A percentile compares a stretch with the other conserved stretches of the same genome.
Evolutionary conservation across 176 grass and related monocot genomes (phyloP).

Genomic region (Eremochloa ophiuroides): DNA sequence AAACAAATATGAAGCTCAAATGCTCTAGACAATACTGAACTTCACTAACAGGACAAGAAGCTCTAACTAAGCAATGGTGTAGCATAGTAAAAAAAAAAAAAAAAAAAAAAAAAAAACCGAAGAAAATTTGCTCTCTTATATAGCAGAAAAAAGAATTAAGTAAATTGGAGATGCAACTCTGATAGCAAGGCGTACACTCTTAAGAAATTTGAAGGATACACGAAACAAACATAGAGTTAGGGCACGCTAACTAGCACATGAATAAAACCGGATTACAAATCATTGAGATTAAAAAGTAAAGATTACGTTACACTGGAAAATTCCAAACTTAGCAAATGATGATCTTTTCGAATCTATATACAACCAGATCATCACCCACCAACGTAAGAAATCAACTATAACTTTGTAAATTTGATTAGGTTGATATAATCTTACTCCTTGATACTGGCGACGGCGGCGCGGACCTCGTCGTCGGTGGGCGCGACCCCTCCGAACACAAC

Average conservation of each 20-base stretch:
- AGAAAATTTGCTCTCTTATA: background rate
- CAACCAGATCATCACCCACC: background rate
- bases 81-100: background rate
- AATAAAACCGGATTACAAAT: background rate
- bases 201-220: background rate
- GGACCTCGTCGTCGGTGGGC: slow-evolving; percentile 64
- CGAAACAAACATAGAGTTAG: slow-evolving; percentile 10
- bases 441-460: slow-evolving; percentile 63
- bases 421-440: slow-evolving; percentile 47
- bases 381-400: background rate
- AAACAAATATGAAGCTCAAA: background rate
- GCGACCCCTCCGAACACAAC: slow-evolving; percentile 37
- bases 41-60: background rate
- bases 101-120: no score
- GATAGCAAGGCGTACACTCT: background rate
- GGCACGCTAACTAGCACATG: background rate
- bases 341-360: background rate
- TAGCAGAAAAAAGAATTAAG: background rate
- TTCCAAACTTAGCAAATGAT: background rate
- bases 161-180: background rate
- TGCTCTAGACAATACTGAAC: background rate
- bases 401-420: background rate
- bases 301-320: background rate
- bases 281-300: background rate
- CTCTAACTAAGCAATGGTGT: background rate